Base-by-base conservation (phyloP, 805 yeast genomes). In the Kodamaea leandrae region DNA sequence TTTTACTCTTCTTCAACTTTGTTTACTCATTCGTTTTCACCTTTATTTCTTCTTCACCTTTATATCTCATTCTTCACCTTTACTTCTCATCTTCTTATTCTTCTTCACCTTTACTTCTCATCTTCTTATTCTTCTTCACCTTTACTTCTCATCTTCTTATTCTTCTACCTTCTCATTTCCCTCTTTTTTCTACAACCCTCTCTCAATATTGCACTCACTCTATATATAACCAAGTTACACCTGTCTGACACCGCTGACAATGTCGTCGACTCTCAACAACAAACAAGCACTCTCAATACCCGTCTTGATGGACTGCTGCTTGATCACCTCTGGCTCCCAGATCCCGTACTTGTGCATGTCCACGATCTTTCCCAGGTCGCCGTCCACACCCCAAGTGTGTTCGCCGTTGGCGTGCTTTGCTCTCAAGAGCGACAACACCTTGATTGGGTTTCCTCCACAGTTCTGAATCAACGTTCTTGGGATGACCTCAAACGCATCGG, bases 321-420 rank as follows among this genome's bases (percentile, higher is more conserved):
- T 93, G 66, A 93, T 87, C 37, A 87, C 97, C 70, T 91, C 97
- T 14, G 99, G 99, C 71, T 93, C 99, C 99, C 99, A 93, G 50
- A 93, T 84, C 20, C 99, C 99, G 64, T 89, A 91, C 20, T 80
- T 83, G 50, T 84, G 79, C 99, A 93, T 93, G 61, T 93, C 97
- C 19, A 86, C 97, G 44, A 93, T 77, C 66, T 86, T 88, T 51
- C 99, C 99, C 44, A 75, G 72, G 51, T 91, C 96, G 51, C 99
- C 99, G 61, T 93, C 96, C 45, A 93, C 80, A 59, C 99, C 99
- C 64, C 72, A 85, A 0, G 96, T 85, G 58, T 73, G 73, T 30
- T 77, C 74, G 37, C 97, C 98, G 57, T 84, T 82, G 7, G 98
- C 96, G 59, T 93, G 99, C 63, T 89, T 88, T 27, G 99, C 96